phyloP scores from a whole-genome alignment of 129 eudicot species.

The Artemisia annua region DNA sequence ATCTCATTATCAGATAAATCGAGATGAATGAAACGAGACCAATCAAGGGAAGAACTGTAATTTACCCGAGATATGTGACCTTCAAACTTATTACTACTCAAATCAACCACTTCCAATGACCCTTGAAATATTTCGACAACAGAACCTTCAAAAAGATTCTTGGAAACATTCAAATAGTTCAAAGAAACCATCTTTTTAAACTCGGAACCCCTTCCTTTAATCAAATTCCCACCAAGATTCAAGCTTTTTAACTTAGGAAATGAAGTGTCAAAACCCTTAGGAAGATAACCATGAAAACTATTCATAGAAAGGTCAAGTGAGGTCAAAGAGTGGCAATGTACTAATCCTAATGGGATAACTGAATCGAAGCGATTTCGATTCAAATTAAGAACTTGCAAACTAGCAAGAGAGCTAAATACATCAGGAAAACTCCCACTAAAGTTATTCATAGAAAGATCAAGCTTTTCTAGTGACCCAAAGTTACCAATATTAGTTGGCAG shows the following conservation, averaged over 20 bases:
- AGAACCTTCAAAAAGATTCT: conserved; percentile 72
- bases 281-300: conserved; percentile 66
- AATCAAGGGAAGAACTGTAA: conserved; percentile 46
- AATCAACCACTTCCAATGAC: conserved; percentile 70
- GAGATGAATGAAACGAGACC: conserved; percentile 65
- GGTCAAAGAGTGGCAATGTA: conserved; percentile 57
- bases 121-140: conserved; percentile 64
- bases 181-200: conserved; percentile 57
- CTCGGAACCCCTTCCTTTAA: conserved; percentile 64
- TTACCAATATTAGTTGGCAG: conserved; percentile 77
- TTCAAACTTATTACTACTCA: conserved; percentile 72
- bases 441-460: conserved; percentile 71
- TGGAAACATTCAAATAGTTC: conserved; percentile 60
- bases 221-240: conserved; percentile 61
- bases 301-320: conserved; percentile 65
- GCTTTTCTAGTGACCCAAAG: conserved; percentile 60
- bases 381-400: conserved; percentile 53
- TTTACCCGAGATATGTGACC: conserved; percentile 74
- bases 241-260: conserved; percentile 64
- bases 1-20: conserved; percentile 71
- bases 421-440: conserved; percentile 69
- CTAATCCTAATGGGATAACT: conserved; percentile 53
- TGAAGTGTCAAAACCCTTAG: conserved; percentile 54
- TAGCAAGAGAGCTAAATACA: conserved; percentile 54
- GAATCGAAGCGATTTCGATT: conserved; percentile 54